These are phyloP conservation scores for Aspergillus sp. DNA, from an alignment of 2,329 filamentous ascomycete species.

Conservation along the genomic window DNA sequence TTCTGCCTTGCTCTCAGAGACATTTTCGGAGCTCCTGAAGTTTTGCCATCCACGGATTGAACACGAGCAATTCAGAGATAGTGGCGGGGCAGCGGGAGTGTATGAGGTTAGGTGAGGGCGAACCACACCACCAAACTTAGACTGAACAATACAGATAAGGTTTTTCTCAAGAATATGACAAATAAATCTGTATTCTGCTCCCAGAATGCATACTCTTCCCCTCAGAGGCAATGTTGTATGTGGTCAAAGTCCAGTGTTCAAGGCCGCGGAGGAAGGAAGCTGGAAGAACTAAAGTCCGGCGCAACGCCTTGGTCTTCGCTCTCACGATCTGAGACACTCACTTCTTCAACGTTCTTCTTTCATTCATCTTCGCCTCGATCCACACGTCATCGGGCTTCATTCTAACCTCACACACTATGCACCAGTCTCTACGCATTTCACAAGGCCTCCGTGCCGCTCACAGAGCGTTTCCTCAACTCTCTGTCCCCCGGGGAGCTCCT, in stretches of 20 bases:
- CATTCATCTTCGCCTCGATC: not conserved
- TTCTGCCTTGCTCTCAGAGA: constrained; percentile 59
- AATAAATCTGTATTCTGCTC: not conserved
- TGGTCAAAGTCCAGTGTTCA: not conserved
- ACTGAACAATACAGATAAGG: not conserved
- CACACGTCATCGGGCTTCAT: not conserved
- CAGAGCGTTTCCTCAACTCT: constrained; percentile 14
- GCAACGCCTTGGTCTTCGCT: constrained; percentile 15
- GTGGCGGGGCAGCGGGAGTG: constrained; percentile 7
- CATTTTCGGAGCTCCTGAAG: constrained; percentile 36
- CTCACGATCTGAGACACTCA: not conserved
- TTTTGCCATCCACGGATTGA: constrained; percentile 13
- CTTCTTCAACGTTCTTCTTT: not conserved
- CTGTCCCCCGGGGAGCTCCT: constrained; percentile 16
- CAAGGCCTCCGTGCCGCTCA: constrained; percentile 24
- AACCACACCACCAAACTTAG: not conserved
- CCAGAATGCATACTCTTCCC: not conserved
- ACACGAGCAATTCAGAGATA: not conserved
- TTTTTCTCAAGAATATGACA: not conserved
- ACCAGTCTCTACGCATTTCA: constrained; percentile 16
- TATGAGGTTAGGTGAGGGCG: constrained; percentile 13
- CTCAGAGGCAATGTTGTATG: not conserved
- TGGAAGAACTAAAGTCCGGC: constrained; percentile 30
- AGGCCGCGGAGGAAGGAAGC: constrained; percentile 20
- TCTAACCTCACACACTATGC: constrained; percentile 18